These are phyloP conservation scores for Staphylotrichum longicolle DNA, from an alignment of 495 filamentous ascomycete genomes.

Conservation along the genomic window DNA sequence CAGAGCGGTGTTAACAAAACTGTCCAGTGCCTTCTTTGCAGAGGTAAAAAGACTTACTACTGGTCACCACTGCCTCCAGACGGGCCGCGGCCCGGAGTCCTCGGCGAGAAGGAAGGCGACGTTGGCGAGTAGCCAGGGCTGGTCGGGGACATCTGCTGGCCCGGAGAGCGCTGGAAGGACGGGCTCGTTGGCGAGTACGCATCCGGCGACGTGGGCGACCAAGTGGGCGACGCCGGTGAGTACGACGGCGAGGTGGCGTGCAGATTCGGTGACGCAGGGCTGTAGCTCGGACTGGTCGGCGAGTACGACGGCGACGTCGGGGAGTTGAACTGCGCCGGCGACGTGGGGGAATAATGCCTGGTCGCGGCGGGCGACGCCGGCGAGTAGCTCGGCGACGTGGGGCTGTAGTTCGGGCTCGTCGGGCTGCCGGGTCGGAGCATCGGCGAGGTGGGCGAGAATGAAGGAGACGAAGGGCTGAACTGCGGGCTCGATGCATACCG, in stretches of 20 bases:
- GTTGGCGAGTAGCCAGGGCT: conserved; percentile 55
- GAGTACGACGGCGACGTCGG: conserved; percentile 70
- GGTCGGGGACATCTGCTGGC: conserved; percentile 51
- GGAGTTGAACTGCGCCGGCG: conserved; percentile 52
- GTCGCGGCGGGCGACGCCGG: conserved; percentile 64
- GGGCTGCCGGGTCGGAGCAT: conserved; percentile 58
- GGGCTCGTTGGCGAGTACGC: conserved; percentile 78
- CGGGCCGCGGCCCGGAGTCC: conserved; percentile 39
- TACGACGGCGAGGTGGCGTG: conserved; percentile 62
- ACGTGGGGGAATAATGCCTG: conserved; percentile 63
- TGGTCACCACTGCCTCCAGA: conserved; percentile 35
- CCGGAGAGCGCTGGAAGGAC: conserved; percentile 60
- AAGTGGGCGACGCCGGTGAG: conserved; percentile 70
- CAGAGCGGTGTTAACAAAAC: conserved; percentile 19
- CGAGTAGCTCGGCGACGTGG: conserved; percentile 80
- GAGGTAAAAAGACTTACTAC: conserved; percentile 32
- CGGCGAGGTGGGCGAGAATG: conserved; percentile 82
- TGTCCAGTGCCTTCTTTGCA: not conserved
- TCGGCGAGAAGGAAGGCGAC: conserved; percentile 46
- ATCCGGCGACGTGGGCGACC: conserved; percentile 65
- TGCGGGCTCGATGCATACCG: conserved; percentile 68
- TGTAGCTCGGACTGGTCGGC: conserved; percentile 58
- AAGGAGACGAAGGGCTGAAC: conserved; percentile 73
- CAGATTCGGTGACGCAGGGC: conserved; percentile 63
- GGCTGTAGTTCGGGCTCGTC: conserved; percentile 70